Evolutionary conservation across 805 yeast genomes (phyloP), one percentile per base, ranked within the genome.

Genomic region (Metschnikowia reukaufii): DNA sequence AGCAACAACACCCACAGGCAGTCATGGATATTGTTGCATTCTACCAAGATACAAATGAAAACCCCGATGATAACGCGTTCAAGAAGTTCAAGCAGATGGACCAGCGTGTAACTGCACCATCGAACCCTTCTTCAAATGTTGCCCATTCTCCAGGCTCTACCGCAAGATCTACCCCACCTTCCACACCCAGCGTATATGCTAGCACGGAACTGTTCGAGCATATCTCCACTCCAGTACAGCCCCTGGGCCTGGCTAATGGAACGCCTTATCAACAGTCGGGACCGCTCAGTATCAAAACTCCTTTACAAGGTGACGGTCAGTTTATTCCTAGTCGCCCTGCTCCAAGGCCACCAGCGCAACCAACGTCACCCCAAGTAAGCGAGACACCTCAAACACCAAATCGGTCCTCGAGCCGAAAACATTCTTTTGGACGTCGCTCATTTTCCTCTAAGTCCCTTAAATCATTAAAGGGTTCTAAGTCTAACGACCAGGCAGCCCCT

Each of bases 11-110:
- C 65, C 97, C 97, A 1, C 91, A 88, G 64, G 97, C 96, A 1
- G 96, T 94, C 4, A 86, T 86, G 76, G 96, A 89, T 59, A 90
- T 88, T 49, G 89, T 89, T 21, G 89, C 88, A 36, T 89, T 89
- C 62, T 89, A 89, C 65, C 88, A 83, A 59, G 86, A 83, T 54
- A 61, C 69, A 7, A 69, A 65, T 51, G 77, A 73, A 36, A 70
- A 70, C 48, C 60, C 68, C 2, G 77, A 74, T 36, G 76, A 72
- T 45, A 57, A 65, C 49, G 76, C 76, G 6, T 72, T 74, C 54
- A 68, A 64, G 54, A 74, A 74, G 49, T 74, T 74, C 58, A 62
- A 67, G 40, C 65, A 60, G 39, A 64, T 57, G 20, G 52, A 60
- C 35, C 52, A 48, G 17, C 41, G 23, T 2, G 47, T 42, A n/a